phyloP scores from a whole-genome alignment of 306 rosid genomes.

The Sphenostylis stenocarpa region DNA sequence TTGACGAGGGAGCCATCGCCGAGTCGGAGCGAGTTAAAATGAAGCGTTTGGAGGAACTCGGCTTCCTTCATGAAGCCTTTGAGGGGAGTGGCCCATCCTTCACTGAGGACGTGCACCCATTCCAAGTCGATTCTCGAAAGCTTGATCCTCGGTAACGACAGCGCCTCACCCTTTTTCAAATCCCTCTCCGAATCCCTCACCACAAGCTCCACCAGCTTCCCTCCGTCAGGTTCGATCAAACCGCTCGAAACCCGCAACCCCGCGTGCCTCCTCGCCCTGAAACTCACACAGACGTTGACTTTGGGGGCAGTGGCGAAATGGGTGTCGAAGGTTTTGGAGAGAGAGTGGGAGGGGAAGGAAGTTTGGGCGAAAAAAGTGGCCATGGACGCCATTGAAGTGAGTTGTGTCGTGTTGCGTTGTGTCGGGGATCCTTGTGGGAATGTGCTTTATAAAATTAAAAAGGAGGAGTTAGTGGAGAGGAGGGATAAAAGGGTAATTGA shows the following conservation, averaged over 20 bases:
- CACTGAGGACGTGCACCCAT: constrained; percentile 95
- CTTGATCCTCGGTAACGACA: constrained; percentile 61
- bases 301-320: constrained; percentile 49
- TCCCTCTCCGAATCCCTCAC: constrained; percentile 53
- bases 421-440: neutral
- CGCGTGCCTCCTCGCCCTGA: constrained; percentile 23
- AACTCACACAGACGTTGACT: constrained; percentile 22
- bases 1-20: constrained; percentile 75
- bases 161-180: constrained; percentile 64
- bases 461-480: constrained; percentile 30
- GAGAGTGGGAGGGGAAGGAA: constrained; percentile 43
- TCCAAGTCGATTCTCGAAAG: constrained; percentile 72
- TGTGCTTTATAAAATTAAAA: constrained; percentile 28
- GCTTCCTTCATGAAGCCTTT: constrained; percentile 87
- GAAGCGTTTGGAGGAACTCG: constrained; percentile 99
- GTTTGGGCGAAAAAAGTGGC: constrained; percentile 57
- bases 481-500: constrained; percentile 36
- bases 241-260: constrained; percentile 60
- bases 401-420: neutral
- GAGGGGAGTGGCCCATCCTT: constrained; percentile 97
- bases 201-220: constrained; percentile 79
- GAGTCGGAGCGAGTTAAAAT: constrained; percentile 88
- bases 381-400: constrained; percentile 89
- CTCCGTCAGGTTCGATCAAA: constrained; percentile 93
- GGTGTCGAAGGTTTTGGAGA: constrained; percentile 39